Base-by-base conservation (phyloP, 306 rosid genomes). In the Prosopis cineraria region DNA sequence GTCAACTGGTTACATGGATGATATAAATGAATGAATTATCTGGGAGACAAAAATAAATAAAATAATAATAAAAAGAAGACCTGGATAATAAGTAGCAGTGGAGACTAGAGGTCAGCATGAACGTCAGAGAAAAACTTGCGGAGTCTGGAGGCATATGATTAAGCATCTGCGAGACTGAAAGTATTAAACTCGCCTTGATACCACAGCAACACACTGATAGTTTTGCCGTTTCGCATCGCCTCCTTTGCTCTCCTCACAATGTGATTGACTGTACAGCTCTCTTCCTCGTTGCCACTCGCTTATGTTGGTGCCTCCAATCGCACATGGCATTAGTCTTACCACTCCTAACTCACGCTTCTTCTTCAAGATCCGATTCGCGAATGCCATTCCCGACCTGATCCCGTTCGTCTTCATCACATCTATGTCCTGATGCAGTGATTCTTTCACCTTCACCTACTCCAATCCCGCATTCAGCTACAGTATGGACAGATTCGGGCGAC, bases 181-280 rank as follows among this genome's bases (percentile, higher is more conserved):
- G 98, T 92, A 53, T 94, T 97, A 7, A 90, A 60, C 74, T 92
- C 98, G 0, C 98, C 98, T 79, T 94, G 98, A 76, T 75, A 92
- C 97, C 98, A 94, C 0, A 94, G 85, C 55, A 94, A 44, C 13
- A 86, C 98, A n/a, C 48, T 75, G 41, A 92, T 67, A 5, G 5
- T 16, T 0, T 85, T 91, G 3, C 94, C 88, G 19, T 64, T 45
- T 11, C 5, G 79, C 78, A 84, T 22, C 3, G 94, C 81, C 16
- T 81, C 91, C 30, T 58, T 79, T 14, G 88, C 88, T 55, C 97
- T 83, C 70, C 6, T 77, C 70, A 94, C 39, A 93, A 92, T 85
- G 19, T 83, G 82, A 10, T 16, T 83, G 82, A 10, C 11, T 50
- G 82, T 94, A 94, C 16, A 88, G 84, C 56, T 50, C 62, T n/a